Percentiles rank a stretch among this genome's conserved stretches.
Conservation (phyloP, 768 basidiomycete species). For the Galerina sulciceps region DNA sequence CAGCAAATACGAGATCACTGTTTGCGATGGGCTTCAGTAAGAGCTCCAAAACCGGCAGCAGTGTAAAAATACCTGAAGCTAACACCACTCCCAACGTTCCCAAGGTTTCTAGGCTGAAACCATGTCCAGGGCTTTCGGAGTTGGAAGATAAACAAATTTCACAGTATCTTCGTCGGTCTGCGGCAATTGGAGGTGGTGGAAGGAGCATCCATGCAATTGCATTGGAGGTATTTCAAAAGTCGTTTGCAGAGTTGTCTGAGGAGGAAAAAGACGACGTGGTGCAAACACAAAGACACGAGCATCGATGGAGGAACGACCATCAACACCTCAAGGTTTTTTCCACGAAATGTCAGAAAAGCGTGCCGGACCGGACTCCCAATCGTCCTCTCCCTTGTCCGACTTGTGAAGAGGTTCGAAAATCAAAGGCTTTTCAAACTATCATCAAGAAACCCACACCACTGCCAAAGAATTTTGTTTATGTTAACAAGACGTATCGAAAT, state of each 20-base stretch:
- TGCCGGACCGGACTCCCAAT: background rate
- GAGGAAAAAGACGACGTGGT: conserved; percentile 1
- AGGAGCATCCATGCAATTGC: conserved; percentile 11
- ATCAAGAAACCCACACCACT: background rate
- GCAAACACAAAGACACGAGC: conserved; percentile 16
- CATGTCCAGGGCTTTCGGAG: conserved; percentile 14
- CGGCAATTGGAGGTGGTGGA: conserved; percentile 17
- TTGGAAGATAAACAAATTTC: background rate
- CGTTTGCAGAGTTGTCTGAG: conserved; percentile 5
- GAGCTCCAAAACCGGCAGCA: background rate
- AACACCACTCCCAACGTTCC: background rate
- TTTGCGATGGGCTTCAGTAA: background rate
- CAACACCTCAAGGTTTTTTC: conserved; percentile 5
- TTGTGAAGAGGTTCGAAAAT: background rate
- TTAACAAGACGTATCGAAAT: background rate
- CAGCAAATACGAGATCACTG: background rate
- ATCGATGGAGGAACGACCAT: conserved; percentile 31
- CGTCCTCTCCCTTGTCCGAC: background rate
- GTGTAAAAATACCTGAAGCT: background rate
- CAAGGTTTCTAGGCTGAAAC: background rate
- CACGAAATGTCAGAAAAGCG: background rate
- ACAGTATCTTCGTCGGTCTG: conserved; percentile 17
- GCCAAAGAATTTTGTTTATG: background rate
- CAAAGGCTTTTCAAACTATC: conserved; percentile 1
- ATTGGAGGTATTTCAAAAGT: background rate